Evolutionary conservation across 2,329 filamentous ascomycete species (phyloP).

Genomic region (Beauveria sp.): DNA sequence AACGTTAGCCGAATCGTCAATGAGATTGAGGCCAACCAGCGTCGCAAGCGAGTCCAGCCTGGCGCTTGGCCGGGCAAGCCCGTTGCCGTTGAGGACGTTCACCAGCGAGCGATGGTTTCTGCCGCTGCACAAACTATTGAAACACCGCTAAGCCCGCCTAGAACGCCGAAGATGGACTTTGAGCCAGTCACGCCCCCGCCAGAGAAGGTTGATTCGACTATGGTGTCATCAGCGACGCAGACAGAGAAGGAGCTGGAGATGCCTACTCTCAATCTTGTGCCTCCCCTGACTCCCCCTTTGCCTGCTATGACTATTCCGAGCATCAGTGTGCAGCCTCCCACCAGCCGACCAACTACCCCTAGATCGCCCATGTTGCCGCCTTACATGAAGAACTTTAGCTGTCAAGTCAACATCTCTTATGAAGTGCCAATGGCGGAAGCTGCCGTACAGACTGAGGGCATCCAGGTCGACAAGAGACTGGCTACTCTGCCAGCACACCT

Average conservation of each 20-base stretch:
- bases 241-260: slow-evolving; percentile 34
- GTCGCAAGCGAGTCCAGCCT: slow-evolving; percentile 59
- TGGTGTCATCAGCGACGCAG: slow-evolving; percentile 55
- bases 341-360: slow-evolving; percentile 74
- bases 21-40: slow-evolving; percentile 67
- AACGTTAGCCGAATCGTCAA: slow-evolving; percentile 28
- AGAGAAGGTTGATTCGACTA: slow-evolving; percentile 27
- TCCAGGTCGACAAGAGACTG: slow-evolving; percentile 71
- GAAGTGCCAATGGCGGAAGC: slow-evolving; percentile 24
- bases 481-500: slow-evolving; percentile 70
- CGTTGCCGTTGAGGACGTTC: slow-evolving; percentile 39
- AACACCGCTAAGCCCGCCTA: slow-evolving; percentile 56
- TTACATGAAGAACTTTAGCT: slow-evolving; percentile 72
- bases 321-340: slow-evolving; percentile 86
- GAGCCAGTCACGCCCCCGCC: slow-evolving; percentile 34
- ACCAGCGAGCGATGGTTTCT: slow-evolving; percentile 51
- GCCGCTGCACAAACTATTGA: slow-evolving; percentile 55
- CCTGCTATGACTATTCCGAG: slow-evolving; percentile 60
- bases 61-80: slow-evolving; percentile 29
- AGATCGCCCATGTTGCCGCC: slow-evolving; percentile 68
- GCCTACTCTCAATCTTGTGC: slow-evolving; percentile 13
- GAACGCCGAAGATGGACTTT: slow-evolving; percentile 50
- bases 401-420: slow-evolving; percentile 55
- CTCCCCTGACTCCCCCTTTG: slow-evolving; percentile 24
- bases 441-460: slow-evolving; percentile 78